Evolutionary conservation across 306 rosid species (phyloP).

Genomic region (Vigna reflexopilosa): DNA sequence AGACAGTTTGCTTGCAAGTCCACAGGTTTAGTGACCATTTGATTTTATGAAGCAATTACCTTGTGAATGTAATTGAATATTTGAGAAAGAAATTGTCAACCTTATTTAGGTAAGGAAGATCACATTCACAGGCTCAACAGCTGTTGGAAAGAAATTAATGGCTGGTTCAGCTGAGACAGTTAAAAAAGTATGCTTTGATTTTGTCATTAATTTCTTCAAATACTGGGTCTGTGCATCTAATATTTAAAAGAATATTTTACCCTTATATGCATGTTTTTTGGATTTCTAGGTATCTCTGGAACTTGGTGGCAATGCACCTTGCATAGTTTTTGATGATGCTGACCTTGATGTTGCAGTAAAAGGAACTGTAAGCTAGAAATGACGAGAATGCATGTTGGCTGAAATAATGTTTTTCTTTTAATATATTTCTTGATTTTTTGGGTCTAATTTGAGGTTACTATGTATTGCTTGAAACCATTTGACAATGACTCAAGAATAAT

Average conservation of each 20-base stretch:
- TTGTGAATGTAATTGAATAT: slow-evolving; percentile 36
- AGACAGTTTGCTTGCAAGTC: slow-evolving; percentile 78
- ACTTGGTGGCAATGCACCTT: slow-evolving; percentile 99
- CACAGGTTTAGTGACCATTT: slow-evolving; percentile 64
- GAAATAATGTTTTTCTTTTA: slow-evolving; percentile 33
- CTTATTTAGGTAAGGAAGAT: slow-evolving; percentile 86
- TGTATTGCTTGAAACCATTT: not conserved
- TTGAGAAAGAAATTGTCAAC: slow-evolving; percentile 34
- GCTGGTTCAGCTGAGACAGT: slow-evolving; percentile 95
- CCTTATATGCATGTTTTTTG: not conserved
- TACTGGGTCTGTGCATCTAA: slow-evolving; percentile 29
- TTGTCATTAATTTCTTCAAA: slow-evolving; percentile 33
- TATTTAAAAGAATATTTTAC: slow-evolving; percentile 18
- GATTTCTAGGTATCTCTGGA: slow-evolving; percentile 84
- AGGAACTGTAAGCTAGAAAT: slow-evolving; percentile 80
- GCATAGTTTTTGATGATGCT: slow-evolving; percentile 97
- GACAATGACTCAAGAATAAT: not conserved
- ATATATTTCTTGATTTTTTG: not conserved
- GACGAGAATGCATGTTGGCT: slow-evolving; percentile 34
- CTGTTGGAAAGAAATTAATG: slow-evolving; percentile 98
- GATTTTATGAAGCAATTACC: slow-evolving; percentile 37
- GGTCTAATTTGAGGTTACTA: not conserved
- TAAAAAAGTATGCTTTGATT: slow-evolving; percentile 68
- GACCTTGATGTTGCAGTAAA: slow-evolving; percentile 92
- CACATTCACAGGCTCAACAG: slow-evolving; percentile 97